Conservation (phyloP, 108 stramenopile species). For the Cyclotella distinguenda region DNA sequence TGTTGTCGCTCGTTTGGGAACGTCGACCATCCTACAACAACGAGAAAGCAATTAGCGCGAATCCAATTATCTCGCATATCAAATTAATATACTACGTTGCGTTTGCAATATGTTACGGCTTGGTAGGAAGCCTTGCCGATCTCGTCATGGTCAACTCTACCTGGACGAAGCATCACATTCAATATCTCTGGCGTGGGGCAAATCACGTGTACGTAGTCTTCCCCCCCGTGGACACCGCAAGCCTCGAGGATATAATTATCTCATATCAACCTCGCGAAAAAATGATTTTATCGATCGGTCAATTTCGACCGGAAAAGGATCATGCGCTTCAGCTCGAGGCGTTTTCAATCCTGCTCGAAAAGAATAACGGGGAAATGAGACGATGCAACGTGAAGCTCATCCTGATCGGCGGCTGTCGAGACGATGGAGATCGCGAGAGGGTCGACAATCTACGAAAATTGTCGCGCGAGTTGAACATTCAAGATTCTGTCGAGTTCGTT, state of each 20-base stretch:
- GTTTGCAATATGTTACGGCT: constrained; percentile 85
- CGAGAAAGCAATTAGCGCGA: constrained; percentile 45
- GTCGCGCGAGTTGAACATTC: constrained; percentile 56
- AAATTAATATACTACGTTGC: constrained; percentile 90
- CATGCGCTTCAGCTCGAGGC: constrained; percentile 85
- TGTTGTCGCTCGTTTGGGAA: constrained; percentile 88
- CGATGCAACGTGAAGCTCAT: constrained; percentile 63
- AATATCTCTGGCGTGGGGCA: constrained; percentile 62
- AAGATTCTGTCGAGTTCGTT: constrained; percentile 74
- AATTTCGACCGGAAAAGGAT: constrained; percentile 99
- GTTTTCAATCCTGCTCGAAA: constrained; percentile 51
- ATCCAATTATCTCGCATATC: constrained; percentile 52
- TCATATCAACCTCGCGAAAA: constrained; percentile 38
- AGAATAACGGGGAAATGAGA: constrained; percentile 11
- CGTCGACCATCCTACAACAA: constrained; percentile 86
- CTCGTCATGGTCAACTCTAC: constrained; percentile 93
- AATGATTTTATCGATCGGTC: constrained; percentile 90
- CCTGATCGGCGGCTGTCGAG: constrained; percentile 91
- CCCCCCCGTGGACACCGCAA: constrained; percentile 87
- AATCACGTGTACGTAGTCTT: constrained; percentile 66
- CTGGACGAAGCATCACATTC: constrained; percentile 93
- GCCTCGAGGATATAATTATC: constrained; percentile 37
- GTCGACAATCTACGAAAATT: constrained; percentile 63
- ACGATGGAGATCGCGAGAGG: constrained; percentile 73
- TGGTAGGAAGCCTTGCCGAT: constrained; percentile 76